Base-by-base conservation (phyloP, 176 grass and related monocot species). In the Thalia dealbata region DNA sequence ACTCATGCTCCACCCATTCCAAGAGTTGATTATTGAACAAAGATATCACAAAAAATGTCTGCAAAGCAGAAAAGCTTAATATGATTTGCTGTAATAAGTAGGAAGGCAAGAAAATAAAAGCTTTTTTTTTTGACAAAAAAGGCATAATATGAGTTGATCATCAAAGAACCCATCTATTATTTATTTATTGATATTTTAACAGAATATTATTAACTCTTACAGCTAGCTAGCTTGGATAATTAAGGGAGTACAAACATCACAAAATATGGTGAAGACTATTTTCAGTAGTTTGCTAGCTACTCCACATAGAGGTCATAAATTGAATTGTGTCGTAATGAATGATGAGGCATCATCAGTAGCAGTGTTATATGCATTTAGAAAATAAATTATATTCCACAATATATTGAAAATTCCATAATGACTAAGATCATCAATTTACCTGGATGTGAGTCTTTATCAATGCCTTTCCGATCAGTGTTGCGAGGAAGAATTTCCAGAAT, bases 401-500 rank as follows among this genome's bases (percentile, higher is more conserved):
- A 67, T 8, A n/a, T 22, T 19, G 25, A 67, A 41, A 6, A 67
- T 42, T 42, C 64, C 18, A 41, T 15, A 67, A 67, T 41, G 13
- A 21, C 8, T 0, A 10, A 43, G 30, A 3, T 67, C 29, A n/a
- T 2, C 16, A 41, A 42, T 8, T 42, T 84, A 99, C 95, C 90
- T 99, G 90, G 41, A 93, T 86, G 79, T 81, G 88, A 76, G 91
- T 84, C 80, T 99, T 93, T 80, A 99, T 79, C 73, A 99, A 61
- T 71, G 95, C 90, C 87, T 99, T 99, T 79, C 95, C 90, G 61
- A 88, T 91, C 73, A 93, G 82, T 48, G 95, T 99, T 76, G 95
- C 90, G 13, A 99, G 80, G 75, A 99, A 97, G 78, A 99, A 99
- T 69, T 88, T 93, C 95, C 95, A 93, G 79, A 99, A 99, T 61